Conservation (phyloP, 148 eudicot species). For the Fagopyrum tataricum region DNA sequence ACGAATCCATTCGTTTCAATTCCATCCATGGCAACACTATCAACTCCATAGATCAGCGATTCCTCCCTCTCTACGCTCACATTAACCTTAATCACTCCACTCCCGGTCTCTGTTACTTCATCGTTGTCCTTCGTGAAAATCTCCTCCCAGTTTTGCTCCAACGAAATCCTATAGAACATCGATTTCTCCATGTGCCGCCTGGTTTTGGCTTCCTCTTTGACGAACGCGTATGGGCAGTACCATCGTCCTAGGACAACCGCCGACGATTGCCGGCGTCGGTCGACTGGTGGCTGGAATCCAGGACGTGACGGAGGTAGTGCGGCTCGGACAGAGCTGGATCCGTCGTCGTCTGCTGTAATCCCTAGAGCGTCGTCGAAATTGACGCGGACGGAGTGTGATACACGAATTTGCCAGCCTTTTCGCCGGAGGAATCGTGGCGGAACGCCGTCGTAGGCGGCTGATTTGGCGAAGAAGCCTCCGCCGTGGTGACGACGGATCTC, state of each 20-base stretch:
- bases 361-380: background rate
- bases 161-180: slow-evolving; percentile 38
- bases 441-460: slow-evolving; percentile 62
- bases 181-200: slow-evolving; percentile 37
- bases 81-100: slow-evolving; percentile 23
- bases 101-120: slow-evolving; percentile 10
- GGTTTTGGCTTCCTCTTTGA: slow-evolving; percentile 41
- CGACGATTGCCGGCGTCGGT: slow-evolving; percentile 22
- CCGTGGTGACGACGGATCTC: slow-evolving; percentile 50
- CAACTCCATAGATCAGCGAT: slow-evolving; percentile 37
- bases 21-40: slow-evolving; percentile 25
- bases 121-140: slow-evolving; percentile 28
- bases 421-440: slow-evolving; percentile 64
- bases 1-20: slow-evolving; percentile 27
- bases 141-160: slow-evolving; percentile 62
- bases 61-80: slow-evolving; percentile 39
- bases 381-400: slow-evolving; percentile 24
- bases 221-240: slow-evolving; percentile 52
- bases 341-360: background rate
- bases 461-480: slow-evolving; percentile 64
- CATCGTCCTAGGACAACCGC: slow-evolving; percentile 36
- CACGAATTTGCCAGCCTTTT: slow-evolving; percentile 59
- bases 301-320: slow-evolving; percentile 27
- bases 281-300: slow-evolving; percentile 15
- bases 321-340: slow-evolving; percentile 18